phyloP scores from a whole-genome alignment of 768 basidiomycete genomes.

The Tubosaeta brunneosetosa region DNA sequence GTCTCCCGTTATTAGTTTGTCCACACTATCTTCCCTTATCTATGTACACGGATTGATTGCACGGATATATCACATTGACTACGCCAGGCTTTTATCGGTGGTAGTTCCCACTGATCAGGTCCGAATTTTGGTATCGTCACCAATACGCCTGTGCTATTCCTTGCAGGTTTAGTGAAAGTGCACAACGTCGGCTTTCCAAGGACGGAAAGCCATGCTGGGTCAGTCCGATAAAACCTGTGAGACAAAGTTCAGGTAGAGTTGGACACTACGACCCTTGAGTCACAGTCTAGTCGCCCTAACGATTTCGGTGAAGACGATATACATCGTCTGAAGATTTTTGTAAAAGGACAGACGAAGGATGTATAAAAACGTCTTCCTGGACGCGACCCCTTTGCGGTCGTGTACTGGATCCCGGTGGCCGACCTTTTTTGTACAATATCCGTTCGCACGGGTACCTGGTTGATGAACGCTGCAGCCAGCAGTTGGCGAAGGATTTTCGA shows the following conservation, averaged over 20 bases:
- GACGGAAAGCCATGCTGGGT: constrained; percentile 85
- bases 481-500: constrained; percentile 88
- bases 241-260: background rate
- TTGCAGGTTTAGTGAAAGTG: constrained; percentile 82
- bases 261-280: constrained; percentile 60
- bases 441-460: constrained; percentile 90
- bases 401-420: constrained; percentile 59
- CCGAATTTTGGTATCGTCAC: constrained; percentile 85
- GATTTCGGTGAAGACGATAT: constrained; percentile 78
- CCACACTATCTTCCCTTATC: background rate
- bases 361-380: constrained; percentile 84
- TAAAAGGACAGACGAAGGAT: constrained; percentile 83
- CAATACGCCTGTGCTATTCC: constrained; percentile 58
- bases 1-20: too few species aligned
- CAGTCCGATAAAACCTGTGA: constrained; percentile 46
- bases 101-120: constrained; percentile 82
- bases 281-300: constrained; percentile 69
- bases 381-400: constrained; percentile 82
- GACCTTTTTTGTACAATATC: constrained; percentile 65
- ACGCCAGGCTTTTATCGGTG: constrained; percentile 40
- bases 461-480: constrained; percentile 85
- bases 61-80: constrained; percentile 13
- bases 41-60: constrained; percentile 6
- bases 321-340: constrained; percentile 70
- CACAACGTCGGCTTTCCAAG: constrained; percentile 79